Evolutionary conservation across 164 flowering plant species (phyloP), one percentile per base, ranked within the genome.

Genomic region (Stephania yunnanensis): DNA sequence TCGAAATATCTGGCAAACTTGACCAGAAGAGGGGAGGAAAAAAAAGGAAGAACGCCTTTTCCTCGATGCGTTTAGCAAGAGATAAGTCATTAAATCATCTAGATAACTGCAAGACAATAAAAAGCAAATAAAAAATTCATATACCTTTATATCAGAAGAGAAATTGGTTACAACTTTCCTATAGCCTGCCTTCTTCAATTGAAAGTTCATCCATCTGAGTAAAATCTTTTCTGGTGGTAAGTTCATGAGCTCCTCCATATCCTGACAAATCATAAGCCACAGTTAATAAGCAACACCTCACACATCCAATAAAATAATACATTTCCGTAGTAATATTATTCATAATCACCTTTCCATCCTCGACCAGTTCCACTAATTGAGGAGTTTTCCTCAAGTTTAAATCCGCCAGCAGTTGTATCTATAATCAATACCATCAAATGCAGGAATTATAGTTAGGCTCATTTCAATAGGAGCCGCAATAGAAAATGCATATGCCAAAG

Each of bases 341-440:
- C 31, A 4, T 46, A 22, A 46, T 58, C 72, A 91, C 97, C 86
- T 81, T 83, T 81, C 84, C 86, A 80, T 90, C 97, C 22, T 92
- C 96, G 52, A 90, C 90, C 80, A 92, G 80, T 81, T 94, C 96
- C 22, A 90, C 88, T 74, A 94, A 90, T 80, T 92, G 96, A 79
- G 97, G 97, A 48, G 96, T 91, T 86, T 94, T 92, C 86, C 80
- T 91, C 50, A 94, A 87, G 84, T 90, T 94, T 79, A 94, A 92
- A 82, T 90, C 95, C 7, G 96, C 97, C 75, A 94, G 78, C 22
- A 94, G 83, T 90, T 94, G 98, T 74, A 94, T 94, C 98, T 94
- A 86, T 42, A 68, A n/a, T 61, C n/a, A 13, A 50, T 69, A 73
- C 19, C n/a, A 77, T 55, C 53, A 70, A 58, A 55, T 29, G 22